phyloP scores from a whole-genome alignment of 306 rosid genomes.

The Fragaria vesca region DNA sequence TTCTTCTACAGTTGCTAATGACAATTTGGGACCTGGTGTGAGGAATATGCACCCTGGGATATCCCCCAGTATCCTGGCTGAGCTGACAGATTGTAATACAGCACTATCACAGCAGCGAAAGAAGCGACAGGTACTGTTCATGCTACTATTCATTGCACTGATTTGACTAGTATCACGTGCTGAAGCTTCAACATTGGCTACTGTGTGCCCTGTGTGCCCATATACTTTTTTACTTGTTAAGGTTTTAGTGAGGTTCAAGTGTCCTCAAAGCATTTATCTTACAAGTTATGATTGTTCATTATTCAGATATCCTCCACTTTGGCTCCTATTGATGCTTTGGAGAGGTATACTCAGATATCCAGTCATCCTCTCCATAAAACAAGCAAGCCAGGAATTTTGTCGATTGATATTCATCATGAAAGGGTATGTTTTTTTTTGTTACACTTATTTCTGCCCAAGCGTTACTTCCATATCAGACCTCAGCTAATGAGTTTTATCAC shows the following conservation, averaged over 20 bases:
- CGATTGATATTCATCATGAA: constrained; percentile 66
- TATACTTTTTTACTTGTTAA: background rate
- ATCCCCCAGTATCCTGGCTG: constrained; percentile 54
- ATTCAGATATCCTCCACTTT: constrained; percentile 75
- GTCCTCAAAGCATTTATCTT: background rate
- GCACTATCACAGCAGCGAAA: constrained; percentile 89
- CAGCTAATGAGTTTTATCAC: background rate
- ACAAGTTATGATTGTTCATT: background rate
- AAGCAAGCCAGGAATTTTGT: constrained; percentile 84
- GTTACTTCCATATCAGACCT: background rate
- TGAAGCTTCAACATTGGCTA: background rate
- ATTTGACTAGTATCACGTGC: background rate
- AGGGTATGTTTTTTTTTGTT: constrained; percentile 43
- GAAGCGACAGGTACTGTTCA: constrained; percentile 66
- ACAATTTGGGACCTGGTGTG: constrained; percentile 61
- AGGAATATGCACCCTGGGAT: constrained; percentile 71
- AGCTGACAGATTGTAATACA: constrained; percentile 85
- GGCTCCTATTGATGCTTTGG: constrained; percentile 80
- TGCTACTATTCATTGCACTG: constrained; percentile 6
- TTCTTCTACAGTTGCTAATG: constrained; percentile 52
- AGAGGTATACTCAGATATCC: constrained; percentile 88
- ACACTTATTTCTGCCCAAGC: background rate
- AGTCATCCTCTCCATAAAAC: constrained; percentile 98
- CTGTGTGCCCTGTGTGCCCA: background rate
- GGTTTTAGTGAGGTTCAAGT: background rate